Evolutionary conservation across 768 basidiomycete species (phyloP).

Genomic region (Mycena leptocephala): DNA sequence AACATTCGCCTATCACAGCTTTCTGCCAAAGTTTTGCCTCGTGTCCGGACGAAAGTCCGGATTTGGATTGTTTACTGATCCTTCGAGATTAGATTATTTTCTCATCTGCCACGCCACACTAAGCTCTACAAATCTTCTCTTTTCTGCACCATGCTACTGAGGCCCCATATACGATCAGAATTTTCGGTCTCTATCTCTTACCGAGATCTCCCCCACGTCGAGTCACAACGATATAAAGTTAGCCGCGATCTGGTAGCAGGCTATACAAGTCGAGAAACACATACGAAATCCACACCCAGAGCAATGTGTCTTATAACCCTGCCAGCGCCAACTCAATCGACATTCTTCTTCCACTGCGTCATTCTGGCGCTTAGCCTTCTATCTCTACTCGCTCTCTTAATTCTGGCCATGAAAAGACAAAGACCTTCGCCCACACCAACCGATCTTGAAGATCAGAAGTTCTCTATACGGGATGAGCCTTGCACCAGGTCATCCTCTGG

Average conservation of each 20-base stretch:
- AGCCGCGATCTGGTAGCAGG: background rate
- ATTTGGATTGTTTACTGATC: background rate
- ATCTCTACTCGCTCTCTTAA: conserved; percentile 27
- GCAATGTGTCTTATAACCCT: conserved; percentile 24
- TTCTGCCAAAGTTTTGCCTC: background rate
- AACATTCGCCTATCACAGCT: conserved; percentile 3
- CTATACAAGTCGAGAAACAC: background rate
- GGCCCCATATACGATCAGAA: background rate
- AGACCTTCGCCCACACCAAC: background rate
- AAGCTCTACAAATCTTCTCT: background rate
- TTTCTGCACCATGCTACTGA: background rate
- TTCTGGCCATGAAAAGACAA: conserved; percentile 28
- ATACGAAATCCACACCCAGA: background rate
- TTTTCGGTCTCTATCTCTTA: conserved; percentile 13
- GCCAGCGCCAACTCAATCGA: conserved; percentile 3
- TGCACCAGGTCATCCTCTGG: background rate
- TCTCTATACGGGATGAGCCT: background rate
- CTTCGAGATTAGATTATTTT: conserved; percentile 9
- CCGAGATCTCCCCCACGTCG: conserved; percentile 47
- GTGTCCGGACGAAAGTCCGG: background rate
- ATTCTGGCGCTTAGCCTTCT: conserved; percentile 17
- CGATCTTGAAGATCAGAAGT: conserved; percentile 17
- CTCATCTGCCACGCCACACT: conserved; percentile 26
- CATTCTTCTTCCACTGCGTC: conserved; percentile 7
- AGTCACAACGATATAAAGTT: too few relatives aligned